Percentiles rank a stretch among this genome's conserved stretches.
Evolutionary conservation across 2,329 filamentous ascomycete species (phyloP).

Genomic region (Verruconis gallopava): DNA sequence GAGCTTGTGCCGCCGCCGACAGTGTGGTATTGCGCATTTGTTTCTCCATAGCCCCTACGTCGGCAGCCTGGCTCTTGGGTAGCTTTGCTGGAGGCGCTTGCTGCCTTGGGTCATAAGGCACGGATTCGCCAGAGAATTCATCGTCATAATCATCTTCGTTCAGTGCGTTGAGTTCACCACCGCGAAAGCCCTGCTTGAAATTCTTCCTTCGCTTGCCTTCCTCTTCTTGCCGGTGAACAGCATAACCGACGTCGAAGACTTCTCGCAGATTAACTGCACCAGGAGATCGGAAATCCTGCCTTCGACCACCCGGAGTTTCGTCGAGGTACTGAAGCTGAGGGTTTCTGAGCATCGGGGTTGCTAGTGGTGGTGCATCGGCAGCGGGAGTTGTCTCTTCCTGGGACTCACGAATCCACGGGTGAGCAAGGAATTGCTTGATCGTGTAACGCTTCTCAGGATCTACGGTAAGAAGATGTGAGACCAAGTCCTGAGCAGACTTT

Average conservation of each 20-base stretch:
- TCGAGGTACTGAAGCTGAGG: slow-evolving; percentile 31
- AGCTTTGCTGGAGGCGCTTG: slow-evolving; percentile 48
- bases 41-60: slow-evolving; percentile 66
- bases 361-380: slow-evolving; percentile 57
- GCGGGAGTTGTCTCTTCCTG: slow-evolving; percentile 55
- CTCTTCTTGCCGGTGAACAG: slow-evolving; percentile 91
- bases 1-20: slow-evolving; percentile 48
- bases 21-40: slow-evolving; percentile 77
- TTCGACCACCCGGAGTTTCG: slow-evolving; percentile 47
- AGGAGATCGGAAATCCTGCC: slow-evolving; percentile 87
- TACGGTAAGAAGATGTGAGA: slow-evolving; percentile 84
- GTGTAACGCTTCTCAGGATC: slow-evolving; percentile 92
- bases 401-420: slow-evolving; percentile 77
- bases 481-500: slow-evolving; percentile 83
- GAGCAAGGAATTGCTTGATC: slow-evolving; percentile 82
- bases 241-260: slow-evolving; percentile 97
- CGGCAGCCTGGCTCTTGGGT: slow-evolving; percentile 41
- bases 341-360: slow-evolving; percentile 54
- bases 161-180: slow-evolving; percentile 54
- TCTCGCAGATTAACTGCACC: slow-evolving; percentile 91
- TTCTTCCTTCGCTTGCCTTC: slow-evolving; percentile 87
- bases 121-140: slow-evolving; percentile 45
- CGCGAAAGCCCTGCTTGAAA: slow-evolving; percentile 55
- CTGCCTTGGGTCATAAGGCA: slow-evolving; percentile 34
- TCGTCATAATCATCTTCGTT: slow-evolving; percentile 56